Evolutionary conservation across 805 yeast genomes (phyloP), one percentile per base, ranked within the genome.

Genomic region (Starmera amethionina): DNA sequence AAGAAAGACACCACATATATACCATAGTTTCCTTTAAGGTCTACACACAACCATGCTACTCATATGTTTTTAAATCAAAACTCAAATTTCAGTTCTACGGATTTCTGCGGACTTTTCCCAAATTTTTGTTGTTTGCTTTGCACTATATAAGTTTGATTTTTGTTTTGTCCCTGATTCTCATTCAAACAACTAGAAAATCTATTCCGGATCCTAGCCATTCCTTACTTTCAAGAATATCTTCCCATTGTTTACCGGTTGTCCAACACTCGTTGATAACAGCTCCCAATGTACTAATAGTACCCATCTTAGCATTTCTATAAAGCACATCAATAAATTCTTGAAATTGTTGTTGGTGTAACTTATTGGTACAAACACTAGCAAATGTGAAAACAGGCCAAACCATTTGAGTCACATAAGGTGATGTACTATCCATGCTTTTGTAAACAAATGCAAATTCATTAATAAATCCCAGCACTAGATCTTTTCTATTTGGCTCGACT

Each of bases 311-410:
- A 25, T 67, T 70, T 11, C 59, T 52, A 47, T 72, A 70, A 25
- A 75, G 54, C 1, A 57, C 61, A 38, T 65, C 65, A 61, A 72
- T 63, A 46, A 57, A 67, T 16, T 42, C 40, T 36, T 49, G 50
- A 30, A 71, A 44, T 9, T 43, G 43, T 1, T 41, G 35, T 38
- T 67, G 49, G 36, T 70, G 71, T 12, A 47, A 54, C 0, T 40
- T 49, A 0, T 64, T 56, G 11, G 50, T 48, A 40, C 75, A 67
- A 42, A 66, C 67, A 38, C 77, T 60, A 5, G 70, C 73, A 32
- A 75, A 59, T 13, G 70, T 70, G 49, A 70, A 73, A 3, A 75
- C 60, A 0, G 81, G 81, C 80, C 80, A 75, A 5, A 75, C 79
- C 80, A 75, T 75, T 48, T 75, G 81, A 5, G 79, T 73, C 5